Conservation (phyloP, 1,284 basidiomycete genomes). For the Fistulinella staudtii region DNA sequence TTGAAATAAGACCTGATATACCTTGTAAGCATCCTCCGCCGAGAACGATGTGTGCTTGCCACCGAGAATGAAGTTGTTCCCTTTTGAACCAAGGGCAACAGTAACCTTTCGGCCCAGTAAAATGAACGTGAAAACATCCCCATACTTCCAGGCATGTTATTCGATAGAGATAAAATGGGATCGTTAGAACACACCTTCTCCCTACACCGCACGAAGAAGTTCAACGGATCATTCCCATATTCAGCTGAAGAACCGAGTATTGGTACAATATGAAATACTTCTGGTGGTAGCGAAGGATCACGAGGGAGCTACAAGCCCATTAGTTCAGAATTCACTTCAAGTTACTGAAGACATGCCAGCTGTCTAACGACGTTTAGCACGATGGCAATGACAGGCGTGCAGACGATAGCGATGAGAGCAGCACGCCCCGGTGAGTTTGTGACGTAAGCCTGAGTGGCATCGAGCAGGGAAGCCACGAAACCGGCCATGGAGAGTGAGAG, state of each 20-base stretch:
- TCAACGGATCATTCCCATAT: constrained; percentile 80
- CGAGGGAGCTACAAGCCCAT: constrained; percentile 44
- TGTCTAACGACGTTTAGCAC: neutral
- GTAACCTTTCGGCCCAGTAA: constrained; percentile 89
- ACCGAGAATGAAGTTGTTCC: constrained; percentile 93
- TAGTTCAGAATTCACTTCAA: constrained; percentile 1
- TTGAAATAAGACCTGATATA: constrained; percentile 34
- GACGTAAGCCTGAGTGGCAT: neutral
- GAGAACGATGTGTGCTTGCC: constrained; percentile 91
- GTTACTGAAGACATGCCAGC: neutral
- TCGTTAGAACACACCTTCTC: constrained; percentile 71
- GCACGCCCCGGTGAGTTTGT: neutral
- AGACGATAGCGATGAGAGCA: neutral
- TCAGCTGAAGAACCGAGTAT: constrained; percentile 71
- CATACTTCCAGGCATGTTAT: constrained; percentile 43
- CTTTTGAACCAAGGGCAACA: constrained; percentile 88
- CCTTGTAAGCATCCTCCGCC: constrained; percentile 96
- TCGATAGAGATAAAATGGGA: neutral
- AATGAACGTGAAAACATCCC: constrained; percentile 90
- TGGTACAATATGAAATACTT: constrained; percentile 79
- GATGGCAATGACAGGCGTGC: neutral
- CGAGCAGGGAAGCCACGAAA: neutral
- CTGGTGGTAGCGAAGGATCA: constrained; percentile 60
- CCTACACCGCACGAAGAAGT: constrained; percentile 70
- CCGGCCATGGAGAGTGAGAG: neutral